Evolutionary conservation across 2,329 filamentous ascomycete species (phyloP).

Genomic region (Claviceps purpurea): DNA sequence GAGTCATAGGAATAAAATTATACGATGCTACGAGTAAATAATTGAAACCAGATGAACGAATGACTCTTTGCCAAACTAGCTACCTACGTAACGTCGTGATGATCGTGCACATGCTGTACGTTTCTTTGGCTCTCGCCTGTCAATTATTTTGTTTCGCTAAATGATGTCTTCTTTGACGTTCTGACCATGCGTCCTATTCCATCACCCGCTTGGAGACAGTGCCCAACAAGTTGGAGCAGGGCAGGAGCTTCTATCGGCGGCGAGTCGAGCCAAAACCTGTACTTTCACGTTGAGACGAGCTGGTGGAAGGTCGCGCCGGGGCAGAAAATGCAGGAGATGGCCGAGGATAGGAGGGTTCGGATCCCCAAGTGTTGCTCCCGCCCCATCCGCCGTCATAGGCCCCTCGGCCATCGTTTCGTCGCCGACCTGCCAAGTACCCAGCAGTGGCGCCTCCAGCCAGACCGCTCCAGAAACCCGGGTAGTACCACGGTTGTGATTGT

Average conservation of each 20-base stretch:
- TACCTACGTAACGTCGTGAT: not conserved
- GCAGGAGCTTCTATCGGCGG: slow-evolving; percentile 28
- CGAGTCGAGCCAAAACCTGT: slow-evolving; percentile 62
- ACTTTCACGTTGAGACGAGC: slow-evolving; percentile 45
- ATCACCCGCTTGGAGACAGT: no score
- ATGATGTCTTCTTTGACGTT: no score
- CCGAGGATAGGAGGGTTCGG: slow-evolving; percentile 10
- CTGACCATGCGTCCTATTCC: no score
- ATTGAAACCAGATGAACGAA: no score
- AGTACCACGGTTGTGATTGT: slow-evolving; percentile 39
- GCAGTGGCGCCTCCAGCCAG: slow-evolving; percentile 55
- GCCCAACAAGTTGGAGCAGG: no score
- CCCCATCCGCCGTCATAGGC: slow-evolving; percentile 15
- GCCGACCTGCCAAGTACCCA: slow-evolving; percentile 48
- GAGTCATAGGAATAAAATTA: not conserved
- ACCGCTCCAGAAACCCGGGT: slow-evolving; percentile 64
- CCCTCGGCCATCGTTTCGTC: slow-evolving; percentile 19
- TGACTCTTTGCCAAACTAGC: not conserved
- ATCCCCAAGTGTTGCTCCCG: slow-evolving; percentile 12
- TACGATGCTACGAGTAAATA: not conserved
- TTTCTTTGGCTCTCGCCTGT: not conserved
- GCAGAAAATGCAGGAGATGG: slow-evolving; percentile 18
- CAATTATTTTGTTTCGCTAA: no score
- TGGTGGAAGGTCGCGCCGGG: slow-evolving; percentile 11
- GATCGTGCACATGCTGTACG: not conserved